phyloP scores from a whole-genome alignment of 2,329 filamentous ascomycete genomes.

The Pseudodiploospora longispora region DNA sequence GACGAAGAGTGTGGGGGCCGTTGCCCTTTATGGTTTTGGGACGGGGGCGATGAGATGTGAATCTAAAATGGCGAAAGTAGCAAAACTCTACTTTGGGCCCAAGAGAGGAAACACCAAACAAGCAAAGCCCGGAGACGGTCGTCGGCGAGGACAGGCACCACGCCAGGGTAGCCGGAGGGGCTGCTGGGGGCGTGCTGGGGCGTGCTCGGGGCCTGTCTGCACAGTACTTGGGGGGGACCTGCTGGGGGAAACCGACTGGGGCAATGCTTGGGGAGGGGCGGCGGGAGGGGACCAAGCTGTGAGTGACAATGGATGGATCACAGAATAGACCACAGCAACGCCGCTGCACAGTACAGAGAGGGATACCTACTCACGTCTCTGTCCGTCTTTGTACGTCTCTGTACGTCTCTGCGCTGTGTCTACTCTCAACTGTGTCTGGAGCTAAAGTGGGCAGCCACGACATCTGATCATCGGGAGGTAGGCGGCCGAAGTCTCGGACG shows the following conservation, averaged over 20 bases:
- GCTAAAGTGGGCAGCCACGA: slow-evolving; percentile 9
- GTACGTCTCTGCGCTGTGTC: slow-evolving; percentile 2
- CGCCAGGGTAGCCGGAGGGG: neutral
- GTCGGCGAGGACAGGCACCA: slow-evolving; percentile 5
- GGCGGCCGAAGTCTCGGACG: slow-evolving; percentile 16
- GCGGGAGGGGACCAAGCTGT: slow-evolving; percentile 5
- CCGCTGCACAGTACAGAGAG: too few relatives aligned
- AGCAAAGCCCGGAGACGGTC: neutral
- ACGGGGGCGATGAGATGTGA: slow-evolving; percentile 4
- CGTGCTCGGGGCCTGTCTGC: neutral
- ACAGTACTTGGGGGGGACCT: too few relatives aligned
- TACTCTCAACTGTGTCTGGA: neutral
- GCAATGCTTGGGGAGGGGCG: slow-evolving; percentile 6
- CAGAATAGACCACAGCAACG: neutral
- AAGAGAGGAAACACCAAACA: slow-evolving; percentile 1
- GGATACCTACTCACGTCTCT: neutral
- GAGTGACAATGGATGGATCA: slow-evolving; percentile 12
- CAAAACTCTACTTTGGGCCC: too few relatives aligned
- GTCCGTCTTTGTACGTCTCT: neutral
- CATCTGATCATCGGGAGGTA: slow-evolving; percentile 19
- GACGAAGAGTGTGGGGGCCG: slow-evolving; percentile 17
- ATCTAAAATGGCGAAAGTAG: neutral
- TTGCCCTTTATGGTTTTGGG: slow-evolving; percentile 26
- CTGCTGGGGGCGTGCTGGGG: neutral
- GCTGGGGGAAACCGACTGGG: slow-evolving; percentile 3